Conservation (phyloP, 2,329 filamentous ascomycete species). For the Daldinia eschscholtzii region DNA sequence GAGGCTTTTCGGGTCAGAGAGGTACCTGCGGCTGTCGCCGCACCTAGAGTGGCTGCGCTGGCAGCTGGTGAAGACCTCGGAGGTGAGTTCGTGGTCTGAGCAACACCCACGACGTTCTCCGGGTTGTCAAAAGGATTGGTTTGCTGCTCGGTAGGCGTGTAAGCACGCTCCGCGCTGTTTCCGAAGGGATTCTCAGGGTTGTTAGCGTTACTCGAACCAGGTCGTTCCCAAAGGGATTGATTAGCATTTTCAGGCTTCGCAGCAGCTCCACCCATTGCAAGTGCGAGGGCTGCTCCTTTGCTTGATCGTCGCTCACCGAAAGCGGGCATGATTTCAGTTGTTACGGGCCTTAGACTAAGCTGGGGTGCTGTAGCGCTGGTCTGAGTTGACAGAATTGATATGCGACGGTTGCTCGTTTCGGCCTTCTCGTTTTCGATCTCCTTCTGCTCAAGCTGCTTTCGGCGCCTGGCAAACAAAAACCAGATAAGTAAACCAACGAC, state of each 20-base stretch:
- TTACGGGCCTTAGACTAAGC: conserved; percentile 85
- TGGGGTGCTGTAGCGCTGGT: conserved; percentile 75
- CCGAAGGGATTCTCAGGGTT: conserved; percentile 79
- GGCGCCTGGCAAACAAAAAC: conserved; percentile 77
- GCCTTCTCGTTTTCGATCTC: conserved; percentile 75
- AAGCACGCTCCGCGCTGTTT: conserved; percentile 64
- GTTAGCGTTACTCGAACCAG: conserved; percentile 59
- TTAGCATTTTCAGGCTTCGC: conserved; percentile 44
- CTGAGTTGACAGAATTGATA: conserved; percentile 55
- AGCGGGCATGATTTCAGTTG: conserved; percentile 84
- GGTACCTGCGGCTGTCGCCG: conserved; percentile 55
- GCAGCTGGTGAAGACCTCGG: conserved; percentile 47
- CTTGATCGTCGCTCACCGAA: conserved; percentile 67
- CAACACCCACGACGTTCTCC: conserved; percentile 56
- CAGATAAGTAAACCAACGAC: conserved; percentile 76
- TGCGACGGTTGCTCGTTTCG: conserved; percentile 53
- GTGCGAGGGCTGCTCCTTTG: conserved; percentile 60
- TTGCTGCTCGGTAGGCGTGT: conserved; percentile 56
- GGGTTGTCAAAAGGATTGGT: conserved; percentile 54
- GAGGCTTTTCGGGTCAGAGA: conserved; percentile 67
- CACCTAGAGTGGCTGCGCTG: conserved; percentile 54
- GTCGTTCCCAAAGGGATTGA: conserved; percentile 62
- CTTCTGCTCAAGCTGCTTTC: conserved; percentile 72
- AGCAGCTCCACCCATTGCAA: conserved; percentile 51
- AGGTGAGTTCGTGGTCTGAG: conserved; percentile 53